phyloP scores from a whole-genome alignment of 139 green algal species.

The Chlamydomonas eustigma region DNA sequence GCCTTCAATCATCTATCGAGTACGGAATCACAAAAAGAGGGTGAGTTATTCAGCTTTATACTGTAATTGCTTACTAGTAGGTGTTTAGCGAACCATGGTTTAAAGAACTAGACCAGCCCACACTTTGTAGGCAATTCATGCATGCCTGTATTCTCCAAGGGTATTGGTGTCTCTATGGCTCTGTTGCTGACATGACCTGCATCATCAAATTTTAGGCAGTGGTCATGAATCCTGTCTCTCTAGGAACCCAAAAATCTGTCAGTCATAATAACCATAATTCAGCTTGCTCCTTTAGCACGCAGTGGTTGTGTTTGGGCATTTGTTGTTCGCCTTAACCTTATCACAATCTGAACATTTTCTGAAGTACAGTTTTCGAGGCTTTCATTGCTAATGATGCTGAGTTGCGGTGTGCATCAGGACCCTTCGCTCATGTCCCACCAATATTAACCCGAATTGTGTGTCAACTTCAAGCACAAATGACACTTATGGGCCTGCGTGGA shows the following conservation, averaged over 20 bases:
- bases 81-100: neutral
- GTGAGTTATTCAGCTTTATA: neutral
- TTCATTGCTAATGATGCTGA: too few species aligned
- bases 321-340: neutral
- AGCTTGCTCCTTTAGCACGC: too few species aligned
- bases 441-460: neutral
- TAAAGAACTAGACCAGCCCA: too few species aligned
- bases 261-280: neutral
- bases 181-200: neutral
- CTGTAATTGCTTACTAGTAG: neutral
- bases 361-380: too few species aligned
- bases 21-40: neutral
- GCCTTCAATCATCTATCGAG: neutral
- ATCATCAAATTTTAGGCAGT: neutral
- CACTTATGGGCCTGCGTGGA: neutral
- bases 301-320: too few species aligned
- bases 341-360: neutral
- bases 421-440: neutral
- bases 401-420: neutral
- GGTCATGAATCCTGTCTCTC: neutral
- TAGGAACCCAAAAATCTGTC: neutral
- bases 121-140: too few species aligned
- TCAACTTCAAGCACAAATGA: neutral
- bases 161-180: neutral
- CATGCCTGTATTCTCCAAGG: too few species aligned